Percentiles rank a stretch among this genome's conserved stretches.
Evolutionary conservation across 1,284 basidiomycete genomes (phyloP).

Genomic region (Entoloma clypeatum): DNA sequence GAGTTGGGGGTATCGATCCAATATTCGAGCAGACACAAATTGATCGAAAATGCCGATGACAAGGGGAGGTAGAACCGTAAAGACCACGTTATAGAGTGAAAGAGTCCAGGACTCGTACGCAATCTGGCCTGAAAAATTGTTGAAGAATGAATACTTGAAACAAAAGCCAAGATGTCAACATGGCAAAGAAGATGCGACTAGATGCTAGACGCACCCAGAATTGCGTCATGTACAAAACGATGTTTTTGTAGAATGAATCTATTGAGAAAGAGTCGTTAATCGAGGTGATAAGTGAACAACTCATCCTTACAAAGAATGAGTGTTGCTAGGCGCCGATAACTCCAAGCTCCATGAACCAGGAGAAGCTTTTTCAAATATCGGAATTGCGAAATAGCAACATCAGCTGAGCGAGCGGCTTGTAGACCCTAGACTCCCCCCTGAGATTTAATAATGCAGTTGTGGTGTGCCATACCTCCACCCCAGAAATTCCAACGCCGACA

Average conservation of each 20-base stretch:
- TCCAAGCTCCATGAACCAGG: constrained; percentile 98
- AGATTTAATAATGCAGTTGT: background rate
- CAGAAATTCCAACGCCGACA: constrained; percentile 97
- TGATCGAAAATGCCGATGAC: constrained; percentile 98
- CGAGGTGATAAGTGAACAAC: constrained; percentile 6
- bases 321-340: constrained; percentile 92
- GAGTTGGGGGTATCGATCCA: constrained; percentile 96
- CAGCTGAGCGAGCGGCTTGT: constrained; percentile 95
- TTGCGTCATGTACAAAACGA: constrained; percentile 95
- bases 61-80: constrained; percentile 92
- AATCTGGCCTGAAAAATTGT: constrained; percentile 98
- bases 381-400: constrained; percentile 98
- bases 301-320: constrained; percentile 81
- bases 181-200: constrained; percentile 7
- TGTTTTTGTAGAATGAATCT: constrained; percentile 98
- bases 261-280: constrained; percentile 2
- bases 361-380: constrained; percentile 94
- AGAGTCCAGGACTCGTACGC: constrained; percentile 99
- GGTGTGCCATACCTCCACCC: constrained; percentile 72
- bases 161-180: constrained; percentile 5
- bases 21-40: constrained; percentile 93
- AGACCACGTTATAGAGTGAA: constrained; percentile 90
- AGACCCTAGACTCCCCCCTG: constrained; percentile 58
- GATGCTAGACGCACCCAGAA: constrained; percentile 73
- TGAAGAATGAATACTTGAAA: constrained; percentile 90